Base-by-base conservation (phyloP, 208 protist species). In the Crithidia thermophila region DNA sequence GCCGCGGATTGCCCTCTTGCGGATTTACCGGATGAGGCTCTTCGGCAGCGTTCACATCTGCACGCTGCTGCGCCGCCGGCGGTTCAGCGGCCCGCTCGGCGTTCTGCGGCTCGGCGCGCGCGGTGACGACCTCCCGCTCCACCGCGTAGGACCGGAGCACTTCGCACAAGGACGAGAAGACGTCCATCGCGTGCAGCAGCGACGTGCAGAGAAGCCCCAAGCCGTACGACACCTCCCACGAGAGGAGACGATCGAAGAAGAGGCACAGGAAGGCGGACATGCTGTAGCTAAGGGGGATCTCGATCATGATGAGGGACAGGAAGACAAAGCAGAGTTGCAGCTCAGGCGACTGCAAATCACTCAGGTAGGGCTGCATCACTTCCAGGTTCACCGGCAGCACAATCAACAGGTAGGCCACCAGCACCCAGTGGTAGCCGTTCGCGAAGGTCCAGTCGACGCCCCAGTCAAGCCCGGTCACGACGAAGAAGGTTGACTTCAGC, bases 141-240 rank as follows among this genome's bases (percentile, higher is more conserved):
- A 62, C 68, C n/a, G 68, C 27, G 36, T 68, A 75, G 2, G 68
- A 75, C 11, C 56, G 45, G 27, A 75, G 68, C 10, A 75, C n/a
- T n/a, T 62, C 47, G 9, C 31, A 42, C 5, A 56, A 75, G 21
- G 47, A 57, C 11, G 51, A 34, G 33, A 75, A 75, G 23, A 47
- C 27, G 34, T 68, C 68, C 60, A 68, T 53, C 16, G 56, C 2
- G 11, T 68, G 60, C 28, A 75, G 63, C 13, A 75, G 23, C 1
- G 21, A 37, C 20, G 52, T 43, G 36, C 45, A 47, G 20, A 40
- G n/a, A 28, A 75, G 60, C 0, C 68, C 68, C 3, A 59, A 13
- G 13, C 68, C 68, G 53, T 75, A 75, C 33, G 68, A 62, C 9
- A 75, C 56, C 52, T 75, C 68, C 68, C 68, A 75, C 0, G 68